Evolutionary conservation across 164 flowering plant genomes (phyloP).

Genomic region (Magnolia changhungtana): DNA sequence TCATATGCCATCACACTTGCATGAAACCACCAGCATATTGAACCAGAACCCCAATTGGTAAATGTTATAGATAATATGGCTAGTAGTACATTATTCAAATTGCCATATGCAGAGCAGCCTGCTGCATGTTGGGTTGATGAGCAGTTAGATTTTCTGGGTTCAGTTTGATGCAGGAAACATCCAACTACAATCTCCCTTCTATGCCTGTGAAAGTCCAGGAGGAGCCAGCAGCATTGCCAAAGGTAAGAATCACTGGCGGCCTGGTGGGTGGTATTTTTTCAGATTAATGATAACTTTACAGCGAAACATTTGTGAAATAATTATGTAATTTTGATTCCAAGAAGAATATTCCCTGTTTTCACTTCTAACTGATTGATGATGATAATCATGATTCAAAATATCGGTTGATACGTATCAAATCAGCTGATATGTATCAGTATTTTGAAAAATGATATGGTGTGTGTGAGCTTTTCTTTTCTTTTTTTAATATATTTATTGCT

Average conservation of each 20-base stretch:
- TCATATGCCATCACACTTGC: conserved; percentile 41
- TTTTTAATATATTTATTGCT: too few relatives aligned
- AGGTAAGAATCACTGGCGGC: conserved; percentile 31
- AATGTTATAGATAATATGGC: neutral
- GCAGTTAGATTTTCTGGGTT: neutral
- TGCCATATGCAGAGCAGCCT: neutral
- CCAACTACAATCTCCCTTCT: conserved; percentile 17
- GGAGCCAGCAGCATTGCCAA: conserved; percentile 44
- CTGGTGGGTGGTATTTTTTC: neutral
- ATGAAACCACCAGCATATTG: conserved; percentile 23
- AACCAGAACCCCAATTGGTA: conserved; percentile 36
- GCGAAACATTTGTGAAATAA: neutral
- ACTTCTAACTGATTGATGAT: neutral
- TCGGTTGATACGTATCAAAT: neutral
- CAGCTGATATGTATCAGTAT: neutral
- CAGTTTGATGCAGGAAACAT: conserved; percentile 38
- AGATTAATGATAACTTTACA: neutral
- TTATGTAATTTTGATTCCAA: too few relatives aligned
- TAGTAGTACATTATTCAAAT: neutral
- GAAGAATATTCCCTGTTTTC: neutral
- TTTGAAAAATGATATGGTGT: too few relatives aligned
- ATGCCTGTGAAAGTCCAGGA: conserved; percentile 36
- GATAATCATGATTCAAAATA: neutral
- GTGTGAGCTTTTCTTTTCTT: too few relatives aligned
- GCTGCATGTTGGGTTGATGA: neutral